phyloP scores from a whole-genome alignment of 2,329 filamentous ascomycete species.

The Beauveria pseudobassiana region DNA sequence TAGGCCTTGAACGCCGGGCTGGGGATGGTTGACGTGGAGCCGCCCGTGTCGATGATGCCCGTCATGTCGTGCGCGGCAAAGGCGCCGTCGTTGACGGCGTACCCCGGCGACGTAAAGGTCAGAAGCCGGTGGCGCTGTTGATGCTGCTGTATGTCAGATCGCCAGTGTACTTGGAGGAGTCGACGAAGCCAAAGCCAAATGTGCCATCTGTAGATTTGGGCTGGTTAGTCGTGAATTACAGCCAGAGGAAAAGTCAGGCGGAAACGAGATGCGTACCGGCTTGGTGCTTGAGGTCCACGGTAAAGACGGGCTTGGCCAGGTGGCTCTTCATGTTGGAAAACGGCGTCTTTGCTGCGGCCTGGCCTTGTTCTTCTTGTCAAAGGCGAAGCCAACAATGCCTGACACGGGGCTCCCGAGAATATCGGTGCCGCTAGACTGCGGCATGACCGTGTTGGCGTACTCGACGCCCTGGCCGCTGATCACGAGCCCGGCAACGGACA shows the following conservation, averaged over 20 bases:
- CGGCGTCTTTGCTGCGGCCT: conserved; percentile 35
- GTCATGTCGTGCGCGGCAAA: conserved; percentile 31
- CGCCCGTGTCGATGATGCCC: conserved; percentile 51
- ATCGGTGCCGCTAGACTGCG: conserved; percentile 35
- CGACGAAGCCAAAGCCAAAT: conserved; percentile 69
- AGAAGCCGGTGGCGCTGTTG: conserved; percentile 57
- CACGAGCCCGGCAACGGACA: conserved; percentile 34
- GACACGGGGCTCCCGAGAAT: conserved; percentile 28
- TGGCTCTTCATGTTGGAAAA: conserved; percentile 25
- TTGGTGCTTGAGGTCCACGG: conserved; percentile 55
- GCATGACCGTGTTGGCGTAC: conserved; percentile 32
- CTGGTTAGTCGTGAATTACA: not conserved
- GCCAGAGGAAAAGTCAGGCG: not conserved
- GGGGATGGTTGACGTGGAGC: conserved; percentile 54
- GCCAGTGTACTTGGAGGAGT: conserved; percentile 55
- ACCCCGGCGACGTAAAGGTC: conserved; percentile 26
- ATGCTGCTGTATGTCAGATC: conserved; percentile 54
- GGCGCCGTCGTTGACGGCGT: conserved; percentile 14
- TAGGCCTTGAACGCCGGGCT: conserved; percentile 19
- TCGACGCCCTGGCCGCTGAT: conserved; percentile 36
- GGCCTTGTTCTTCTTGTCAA: conserved; percentile 35
- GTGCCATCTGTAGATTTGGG: conserved; percentile 37
- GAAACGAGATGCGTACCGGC: conserved; percentile 14
- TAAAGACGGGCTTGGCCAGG: conserved; percentile 46
- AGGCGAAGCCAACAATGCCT: conserved; percentile 25